Percentiles rank a stretch among this genome's conserved stretches.
These are phyloP conservation scores for Davidsoniella eucalypti DNA, from an alignment of 2,329 filamentous ascomycete species.

Conservation along the genomic window DNA sequence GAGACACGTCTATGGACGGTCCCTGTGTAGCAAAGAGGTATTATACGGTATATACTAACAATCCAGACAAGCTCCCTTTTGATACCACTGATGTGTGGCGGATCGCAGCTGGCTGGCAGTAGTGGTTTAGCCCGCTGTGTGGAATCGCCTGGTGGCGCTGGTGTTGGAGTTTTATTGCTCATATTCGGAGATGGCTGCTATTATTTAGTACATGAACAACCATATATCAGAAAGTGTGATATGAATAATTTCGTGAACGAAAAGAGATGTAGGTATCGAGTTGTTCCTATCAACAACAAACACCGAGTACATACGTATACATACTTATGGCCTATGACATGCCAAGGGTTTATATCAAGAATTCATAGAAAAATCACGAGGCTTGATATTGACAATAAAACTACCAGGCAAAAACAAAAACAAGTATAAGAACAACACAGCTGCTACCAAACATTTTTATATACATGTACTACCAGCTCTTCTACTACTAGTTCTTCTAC, in stretches of 20 bases:
- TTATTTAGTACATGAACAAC: too few relatives aligned
- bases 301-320: background rate
- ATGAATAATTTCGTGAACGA: too few relatives aligned
- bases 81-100: constrained; percentile 54
- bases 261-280: too few relatives aligned
- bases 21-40: constrained; percentile 1
- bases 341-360: too few relatives aligned
- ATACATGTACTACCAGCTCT: background rate
- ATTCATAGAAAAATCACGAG: background rate
- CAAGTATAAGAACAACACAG: background rate
- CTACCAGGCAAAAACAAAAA: background rate
- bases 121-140: constrained; percentile 26
- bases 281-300: too few relatives aligned
- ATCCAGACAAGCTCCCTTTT: constrained; percentile 75
- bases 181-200: background rate
- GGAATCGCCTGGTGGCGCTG: constrained; percentile 2
- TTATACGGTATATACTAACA: constrained; percentile 32
- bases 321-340: too few relatives aligned
- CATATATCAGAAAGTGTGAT: too few relatives aligned
- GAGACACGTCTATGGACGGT: too few relatives aligned
- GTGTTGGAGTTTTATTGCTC: background rate
- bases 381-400: background rate
- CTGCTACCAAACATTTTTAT: background rate
- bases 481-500: background rate
- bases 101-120: constrained; percentile 74